Percentiles rank a stretch among this genome's conserved stretches.
Evolutionary conservation across 1,284 basidiomycete genomes (phyloP).

Genomic region (Puccinia triticina): DNA sequence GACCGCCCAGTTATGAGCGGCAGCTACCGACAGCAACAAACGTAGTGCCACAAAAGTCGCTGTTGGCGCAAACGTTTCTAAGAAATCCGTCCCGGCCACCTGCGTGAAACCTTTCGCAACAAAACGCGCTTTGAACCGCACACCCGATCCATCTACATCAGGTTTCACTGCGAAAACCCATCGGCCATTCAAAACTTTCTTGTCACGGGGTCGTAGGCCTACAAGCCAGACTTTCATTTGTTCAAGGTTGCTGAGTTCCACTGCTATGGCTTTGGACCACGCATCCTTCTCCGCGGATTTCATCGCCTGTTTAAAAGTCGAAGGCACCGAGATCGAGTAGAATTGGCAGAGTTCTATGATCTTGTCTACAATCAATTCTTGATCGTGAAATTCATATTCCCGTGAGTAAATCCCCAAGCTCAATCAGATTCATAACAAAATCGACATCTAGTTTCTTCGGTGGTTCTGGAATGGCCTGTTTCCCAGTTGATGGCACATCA

Average conservation of each 20-base stretch:
- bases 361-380: neutral
- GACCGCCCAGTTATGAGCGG: neutral
- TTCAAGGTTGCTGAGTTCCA: neutral
- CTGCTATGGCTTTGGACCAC: neutral
- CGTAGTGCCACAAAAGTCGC: constrained; percentile 28
- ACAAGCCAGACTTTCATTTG: constrained; percentile 22
- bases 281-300: neutral
- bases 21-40: neutral
- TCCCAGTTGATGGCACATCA: neutral
- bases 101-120: constrained; percentile 26
- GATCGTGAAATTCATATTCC: neutral
- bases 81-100: neutral
- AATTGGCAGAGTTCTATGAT: neutral
- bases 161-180: constrained; percentile 51
- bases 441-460: neutral
- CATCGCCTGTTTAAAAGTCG: neutral
- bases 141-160: too few relatives aligned
- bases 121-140: constrained; percentile 7
- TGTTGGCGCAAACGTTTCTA: constrained; percentile 28
- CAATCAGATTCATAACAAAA: neutral
- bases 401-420: neutral
- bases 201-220: neutral
- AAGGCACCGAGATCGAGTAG: constrained; percentile 2
- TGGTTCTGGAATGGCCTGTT: too few relatives aligned
- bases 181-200: neutral